Base-by-base conservation (phyloP, 495 filamentous ascomycete genomes). In the Trichocladium antarcticum region DNA sequence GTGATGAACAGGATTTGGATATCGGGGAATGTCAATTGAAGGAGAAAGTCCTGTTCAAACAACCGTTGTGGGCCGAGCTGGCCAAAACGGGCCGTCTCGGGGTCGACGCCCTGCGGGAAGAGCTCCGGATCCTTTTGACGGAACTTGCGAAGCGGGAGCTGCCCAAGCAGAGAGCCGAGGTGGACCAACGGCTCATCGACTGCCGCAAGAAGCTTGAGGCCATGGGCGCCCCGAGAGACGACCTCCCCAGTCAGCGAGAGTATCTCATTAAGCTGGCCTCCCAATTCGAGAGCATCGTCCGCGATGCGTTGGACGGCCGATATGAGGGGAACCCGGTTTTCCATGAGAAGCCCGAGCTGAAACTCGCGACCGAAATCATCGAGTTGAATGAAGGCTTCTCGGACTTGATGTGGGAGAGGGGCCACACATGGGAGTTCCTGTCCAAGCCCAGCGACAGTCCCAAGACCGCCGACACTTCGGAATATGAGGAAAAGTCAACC, bases 71-170 rank as follows among this genome's bases (percentile, higher is more conserved):
- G 78, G 67, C 59, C 11, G 39, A 37, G 6, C 53, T 83, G 7
- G 27, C 37, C 7, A 52, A 59, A 6, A 54, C 60, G 11, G 75
- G 74, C 10, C 64, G 62, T 11, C 70, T 72, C 24, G 80, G 81
- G 3, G 69, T 81, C 15, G 42, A 47, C 0, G 66, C 76, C 0
- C 55, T 85, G 14, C 68, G 58, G 28, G 37, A 22, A 5, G 72
- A 71, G 15, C 63, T 81, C 10, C 54, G 61, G 1, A 59, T 67
- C 3, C 61, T 76, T 1, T 59, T 81, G 6, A 57, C 57, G 5
- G 60, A 70, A 10, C 59, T 75, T 38, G 70, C 74, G 14, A 70
- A 68, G 15, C 66, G 65, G 2, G 74, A 74, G 36, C 81, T 81
- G 40, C 73, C 74, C 0, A 63, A 67, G 44, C 67, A 81, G 1